Conservation (phyloP, 768 basidiomycete genomes). For the Boletales sp. region DNA sequence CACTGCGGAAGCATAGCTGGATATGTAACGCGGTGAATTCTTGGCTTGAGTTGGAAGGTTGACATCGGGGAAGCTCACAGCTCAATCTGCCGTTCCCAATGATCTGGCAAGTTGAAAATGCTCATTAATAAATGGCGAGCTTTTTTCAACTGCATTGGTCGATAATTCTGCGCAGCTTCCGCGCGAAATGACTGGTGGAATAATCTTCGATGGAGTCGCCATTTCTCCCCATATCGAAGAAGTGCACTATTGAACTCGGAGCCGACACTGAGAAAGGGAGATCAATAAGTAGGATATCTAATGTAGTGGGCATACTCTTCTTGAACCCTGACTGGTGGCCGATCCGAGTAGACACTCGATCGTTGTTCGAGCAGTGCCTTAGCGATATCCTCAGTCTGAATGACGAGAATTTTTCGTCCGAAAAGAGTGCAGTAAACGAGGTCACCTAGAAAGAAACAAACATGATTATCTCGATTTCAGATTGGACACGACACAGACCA, state of each 20-base stretch:
- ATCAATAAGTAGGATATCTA: constrained; percentile 1
- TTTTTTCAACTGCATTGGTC: constrained; percentile 27
- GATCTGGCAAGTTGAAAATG: constrained; percentile 22
- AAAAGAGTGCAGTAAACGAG: constrained; percentile 30
- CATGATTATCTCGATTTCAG: not conserved
- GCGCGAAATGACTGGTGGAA: constrained; percentile 32
- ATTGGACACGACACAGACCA: constrained; percentile 13
- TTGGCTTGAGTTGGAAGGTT: not conserved
- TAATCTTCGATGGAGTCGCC: constrained; percentile 31
- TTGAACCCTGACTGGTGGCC: constrained; percentile 29
- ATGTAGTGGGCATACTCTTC: constrained; percentile 20
- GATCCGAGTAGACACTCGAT: constrained; percentile 35
- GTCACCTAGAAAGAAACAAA: constrained; percentile 21
- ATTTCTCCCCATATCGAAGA: constrained; percentile 29
- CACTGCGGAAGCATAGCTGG: constrained; percentile 30
- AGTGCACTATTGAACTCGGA: constrained; percentile 30
- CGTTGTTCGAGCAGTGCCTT: constrained; percentile 36
- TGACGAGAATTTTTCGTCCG: constrained; percentile 31
- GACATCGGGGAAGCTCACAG: constrained; percentile 21
- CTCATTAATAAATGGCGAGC: constrained; percentile 21
- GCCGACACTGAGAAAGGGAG: constrained; percentile 18
- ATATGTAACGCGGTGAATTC: not conserved
- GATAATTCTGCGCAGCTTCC: constrained; percentile 22
- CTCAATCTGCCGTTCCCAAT: constrained; percentile 28
- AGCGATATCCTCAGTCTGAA: constrained; percentile 30